Conservation (phyloP, 768 basidiomycete species). For the Russula emetica region DNA sequence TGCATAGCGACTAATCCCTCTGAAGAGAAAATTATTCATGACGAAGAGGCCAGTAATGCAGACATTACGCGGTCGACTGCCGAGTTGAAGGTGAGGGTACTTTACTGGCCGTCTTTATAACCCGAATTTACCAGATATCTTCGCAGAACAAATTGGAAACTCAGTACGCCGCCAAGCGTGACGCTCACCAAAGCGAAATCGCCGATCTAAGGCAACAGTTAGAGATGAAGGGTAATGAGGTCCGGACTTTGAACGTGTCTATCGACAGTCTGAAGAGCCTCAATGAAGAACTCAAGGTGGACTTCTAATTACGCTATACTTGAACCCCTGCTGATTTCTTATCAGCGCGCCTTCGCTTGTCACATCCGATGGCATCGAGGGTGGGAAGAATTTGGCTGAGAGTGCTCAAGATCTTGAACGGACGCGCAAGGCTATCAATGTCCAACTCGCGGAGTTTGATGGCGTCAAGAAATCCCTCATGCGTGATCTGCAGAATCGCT, state of each 20-base stretch:
- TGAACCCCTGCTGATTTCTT: constrained; percentile 23
- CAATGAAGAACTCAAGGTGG: constrained; percentile 96
- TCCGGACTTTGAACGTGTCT: constrained; percentile 75
- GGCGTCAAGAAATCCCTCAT: constrained; percentile 98
- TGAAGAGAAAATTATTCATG: constrained; percentile 85
- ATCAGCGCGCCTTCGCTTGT: constrained; percentile 95
- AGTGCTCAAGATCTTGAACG: constrained; percentile 96
- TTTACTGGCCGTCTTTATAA: constrained; percentile 28
- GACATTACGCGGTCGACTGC: constrained; percentile 80
- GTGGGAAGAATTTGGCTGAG: constrained; percentile 94
- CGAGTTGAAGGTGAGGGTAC: constrained; percentile 73
- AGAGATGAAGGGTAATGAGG: constrained; percentile 78
- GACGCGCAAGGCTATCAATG: constrained; percentile 92
- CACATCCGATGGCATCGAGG: constrained; percentile 94
- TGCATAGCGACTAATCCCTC: constrained; percentile 14
- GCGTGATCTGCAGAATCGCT: constrained; percentile 98
- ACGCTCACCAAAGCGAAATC: constrained; percentile 81
- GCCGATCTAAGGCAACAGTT: constrained; percentile 85
- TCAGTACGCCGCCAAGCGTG: constrained; percentile 89
- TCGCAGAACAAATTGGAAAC: constrained; percentile 85
- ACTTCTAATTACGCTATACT: constrained; percentile 23
- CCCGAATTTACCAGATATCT: constrained; percentile 25
- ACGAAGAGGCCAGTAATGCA: constrained; percentile 80
- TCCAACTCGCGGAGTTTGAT: constrained; percentile 98
- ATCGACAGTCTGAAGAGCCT: constrained; percentile 93